Evolutionary conservation across 2,329 filamentous ascomycete species (phyloP), one percentile per base, ranked within the genome.

Genomic region (Cercospora berteroae): DNA sequence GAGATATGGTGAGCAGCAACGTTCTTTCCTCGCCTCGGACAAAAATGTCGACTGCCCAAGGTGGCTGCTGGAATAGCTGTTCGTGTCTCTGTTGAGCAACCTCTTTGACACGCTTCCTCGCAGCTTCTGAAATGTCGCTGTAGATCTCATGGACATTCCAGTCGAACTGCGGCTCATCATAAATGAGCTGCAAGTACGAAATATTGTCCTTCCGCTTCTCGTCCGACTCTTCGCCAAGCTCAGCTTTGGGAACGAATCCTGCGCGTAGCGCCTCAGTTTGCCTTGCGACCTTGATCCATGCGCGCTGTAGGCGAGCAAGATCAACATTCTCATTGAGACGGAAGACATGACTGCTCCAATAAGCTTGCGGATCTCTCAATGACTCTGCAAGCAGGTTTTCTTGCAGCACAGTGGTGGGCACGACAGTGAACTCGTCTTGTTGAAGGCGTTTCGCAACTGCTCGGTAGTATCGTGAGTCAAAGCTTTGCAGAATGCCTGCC

Each of bases 271-370:
- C 59, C 36, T 70, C 68, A 5, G 63, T 66, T 7, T 66, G 52
- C 12, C 66, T 60, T 16, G 66, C 57, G 2, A 70, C 61, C 10
- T 68, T 66, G 16, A 27, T 52, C 65, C 65, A 69, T 6, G 68
- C 65, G 13, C 63, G 57, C 44, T 61, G 65, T 10, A 69, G 55
- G n/a, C 55, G 58, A 9, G 5, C 63, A 13, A 66, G 55, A 39
- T 69, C 65, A n/a, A 69, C 33, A n/a, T 52, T 44, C 10, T 42
- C 7, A 29, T 60, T 18, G 9, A 69, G 65, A 13, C 33, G 33
- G 59, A 69, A 69, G 4, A 67, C n/a, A 20, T 67, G 68, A 39
- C 63, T 67, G 31, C 68, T 69, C 68, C 68, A 69, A 31, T 69
- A 69, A 9, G 65, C 66, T 25, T 63, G 58, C 18, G 65, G 31